A percentile compares a stretch with the other conserved stretches of the same genome.
These are phyloP conservation scores for Leccinum cinnamomeum DNA, from an alignment of 1,284 basidiomycete species.

Conservation along the genomic window DNA sequence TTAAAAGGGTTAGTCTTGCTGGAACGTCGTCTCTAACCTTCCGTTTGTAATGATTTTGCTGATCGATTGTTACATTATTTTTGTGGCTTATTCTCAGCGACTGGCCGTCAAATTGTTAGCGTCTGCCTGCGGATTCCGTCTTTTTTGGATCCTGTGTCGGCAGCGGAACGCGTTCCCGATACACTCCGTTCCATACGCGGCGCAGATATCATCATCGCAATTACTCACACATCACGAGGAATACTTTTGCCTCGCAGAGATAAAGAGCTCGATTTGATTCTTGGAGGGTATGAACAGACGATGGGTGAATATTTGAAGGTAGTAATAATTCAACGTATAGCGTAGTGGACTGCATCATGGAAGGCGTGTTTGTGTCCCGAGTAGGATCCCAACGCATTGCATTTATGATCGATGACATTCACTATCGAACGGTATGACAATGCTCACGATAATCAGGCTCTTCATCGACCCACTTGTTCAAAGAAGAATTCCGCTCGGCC, in stretches of 20 bases:
- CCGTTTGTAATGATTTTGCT: neutral
- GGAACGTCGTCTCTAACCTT: conserved; percentile 9
- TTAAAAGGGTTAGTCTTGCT: conserved; percentile 5
- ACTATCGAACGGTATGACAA: no score
- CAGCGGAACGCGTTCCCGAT: conserved; percentile 10
- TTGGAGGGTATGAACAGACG: neutral
- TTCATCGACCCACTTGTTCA: no score
- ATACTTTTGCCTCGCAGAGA: conserved; percentile 2
- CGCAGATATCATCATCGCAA: conserved; percentile 12
- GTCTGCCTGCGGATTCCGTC: conserved; percentile 12
- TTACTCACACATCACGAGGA: conserved; percentile 23
- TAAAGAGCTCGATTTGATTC: conserved; percentile 11
- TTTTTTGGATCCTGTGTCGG: conserved; percentile 13
- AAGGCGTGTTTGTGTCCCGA: no score
- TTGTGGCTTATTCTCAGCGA: neutral
- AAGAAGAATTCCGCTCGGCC: no score
- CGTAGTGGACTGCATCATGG: no score
- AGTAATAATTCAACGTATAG: no score
- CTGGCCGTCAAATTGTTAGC: conserved; percentile 9
- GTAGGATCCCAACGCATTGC: no score
- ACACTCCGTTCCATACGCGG: conserved; percentile 6
- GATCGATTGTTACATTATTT: neutral
- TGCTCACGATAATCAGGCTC: no score
- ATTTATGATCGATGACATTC: no score
- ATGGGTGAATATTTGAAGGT: no score